Conservation (phyloP, 805 yeast genomes). For the Yarrowia yakushimensis region DNA sequence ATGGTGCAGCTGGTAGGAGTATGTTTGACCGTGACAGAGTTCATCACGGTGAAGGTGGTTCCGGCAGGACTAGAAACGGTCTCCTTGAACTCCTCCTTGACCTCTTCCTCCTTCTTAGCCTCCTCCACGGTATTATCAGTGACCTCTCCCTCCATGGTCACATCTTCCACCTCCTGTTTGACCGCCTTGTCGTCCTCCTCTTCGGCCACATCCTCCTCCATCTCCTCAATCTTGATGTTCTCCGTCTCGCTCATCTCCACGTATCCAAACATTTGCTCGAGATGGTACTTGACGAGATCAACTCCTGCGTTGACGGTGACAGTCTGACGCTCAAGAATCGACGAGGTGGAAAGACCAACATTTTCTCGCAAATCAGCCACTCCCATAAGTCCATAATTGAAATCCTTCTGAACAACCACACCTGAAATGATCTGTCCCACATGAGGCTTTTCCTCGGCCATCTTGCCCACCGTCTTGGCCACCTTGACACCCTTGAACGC, state of each 20-base stretch:
- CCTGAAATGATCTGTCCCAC: conserved; percentile 62
- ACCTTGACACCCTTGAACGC: conserved; percentile 79
- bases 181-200: conserved; percentile 40
- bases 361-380: conserved; percentile 85
- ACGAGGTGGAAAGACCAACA: conserved; percentile 79
- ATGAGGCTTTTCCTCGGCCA: conserved; percentile 49
- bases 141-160: neutral
- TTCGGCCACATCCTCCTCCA: conserved; percentile 31
- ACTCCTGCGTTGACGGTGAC: conserved; percentile 76
- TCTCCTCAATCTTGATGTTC: conserved; percentile 26
- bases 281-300: conserved; percentile 80
- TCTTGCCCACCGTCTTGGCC: conserved; percentile 68
- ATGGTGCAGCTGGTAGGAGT: conserved; percentile 55
- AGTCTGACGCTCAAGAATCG: conserved; percentile 76
- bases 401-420: conserved; percentile 85
- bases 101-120: neutral
- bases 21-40: conserved; percentile 52
- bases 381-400: conserved; percentile 77
- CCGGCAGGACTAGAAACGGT: neutral
- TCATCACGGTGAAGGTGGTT: conserved; percentile 53
- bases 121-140: neutral
- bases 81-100: neutral
- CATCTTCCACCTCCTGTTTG: conserved; percentile 10
- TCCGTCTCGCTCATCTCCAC: conserved; percentile 62
- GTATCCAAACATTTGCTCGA: conserved; percentile 92